Conservation (phyloP, 768 basidiomycete species). For the Leccinum imitatum region DNA sequence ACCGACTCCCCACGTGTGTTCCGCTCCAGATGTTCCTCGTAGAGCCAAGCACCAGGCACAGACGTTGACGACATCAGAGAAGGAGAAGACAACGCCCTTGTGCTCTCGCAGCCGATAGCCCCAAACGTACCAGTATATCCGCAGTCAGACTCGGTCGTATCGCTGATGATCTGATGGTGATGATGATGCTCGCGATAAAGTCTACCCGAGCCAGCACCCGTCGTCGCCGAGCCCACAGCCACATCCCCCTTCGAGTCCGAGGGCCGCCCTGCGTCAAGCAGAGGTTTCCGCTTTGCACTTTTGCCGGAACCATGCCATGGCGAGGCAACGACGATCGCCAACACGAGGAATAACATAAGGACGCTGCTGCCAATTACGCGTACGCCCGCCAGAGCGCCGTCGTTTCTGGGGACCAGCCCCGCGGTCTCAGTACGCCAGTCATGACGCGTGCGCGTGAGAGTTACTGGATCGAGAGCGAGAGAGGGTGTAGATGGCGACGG, state of each 20-base stretch:
- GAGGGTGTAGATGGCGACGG: not conserved
- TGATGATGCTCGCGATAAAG: not conserved
- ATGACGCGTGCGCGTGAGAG: not conserved
- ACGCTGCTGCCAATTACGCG: not conserved
- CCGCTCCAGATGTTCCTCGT: not conserved
- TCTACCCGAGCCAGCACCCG: not conserved
- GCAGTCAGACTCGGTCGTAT: not conserved
- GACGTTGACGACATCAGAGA: not conserved
- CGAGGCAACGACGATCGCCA: not conserved
- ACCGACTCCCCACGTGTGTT: not conserved
- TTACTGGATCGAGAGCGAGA: not conserved
- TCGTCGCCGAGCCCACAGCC: not conserved
- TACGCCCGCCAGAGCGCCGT: not conserved
- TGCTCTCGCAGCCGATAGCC: not conserved
- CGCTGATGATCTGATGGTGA: not conserved
- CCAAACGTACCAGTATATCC: not conserved
- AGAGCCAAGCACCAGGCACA: conserved; percentile 10
- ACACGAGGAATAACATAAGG: not conserved
- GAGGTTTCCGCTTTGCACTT: not conserved
- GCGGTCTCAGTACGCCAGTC: not conserved
- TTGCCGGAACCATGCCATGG: not conserved
- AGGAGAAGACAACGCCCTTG: not conserved
- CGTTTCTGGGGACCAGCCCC: not conserved
- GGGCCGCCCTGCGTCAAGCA: not conserved
- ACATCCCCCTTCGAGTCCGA: not conserved